These are phyloP conservation scores for Diatrype stigma DNA, from an alignment of 2,329 filamentous ascomycete genomes.

Conservation along the genomic window DNA sequence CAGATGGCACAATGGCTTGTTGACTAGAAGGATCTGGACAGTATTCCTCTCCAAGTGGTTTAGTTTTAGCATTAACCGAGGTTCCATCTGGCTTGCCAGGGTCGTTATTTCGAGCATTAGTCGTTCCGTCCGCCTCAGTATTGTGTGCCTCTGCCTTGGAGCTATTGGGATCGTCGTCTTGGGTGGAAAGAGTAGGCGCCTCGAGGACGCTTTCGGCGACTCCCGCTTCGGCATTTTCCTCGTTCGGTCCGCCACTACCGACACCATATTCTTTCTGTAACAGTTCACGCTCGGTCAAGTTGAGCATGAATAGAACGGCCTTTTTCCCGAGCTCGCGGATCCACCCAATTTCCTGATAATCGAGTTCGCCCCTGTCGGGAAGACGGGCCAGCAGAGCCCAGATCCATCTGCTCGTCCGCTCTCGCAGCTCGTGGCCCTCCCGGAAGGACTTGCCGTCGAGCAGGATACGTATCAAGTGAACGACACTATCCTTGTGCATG, in stretches of 20 bases:
- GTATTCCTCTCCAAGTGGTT: neutral
- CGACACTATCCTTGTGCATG: constrained; percentile 62
- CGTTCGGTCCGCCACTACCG: constrained; percentile 25
- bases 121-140: constrained; percentile 32
- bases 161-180: constrained; percentile 27
- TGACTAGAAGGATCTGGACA: neutral
- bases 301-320: constrained; percentile 59
- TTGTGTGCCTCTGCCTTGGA: too few species aligned
- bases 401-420: constrained; percentile 73
- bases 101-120: constrained; percentile 20
- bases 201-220: constrained; percentile 44
- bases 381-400: constrained; percentile 78
- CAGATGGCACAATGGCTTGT: neutral
- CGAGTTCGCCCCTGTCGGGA: constrained; percentile 69
- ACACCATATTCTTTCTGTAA: constrained; percentile 39
- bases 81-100: neutral
- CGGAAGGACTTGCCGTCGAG: constrained; percentile 60
- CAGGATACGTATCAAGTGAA: constrained; percentile 65
- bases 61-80: neutral
- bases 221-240: constrained; percentile 35
- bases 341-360: constrained; percentile 69
- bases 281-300: constrained; percentile 49
- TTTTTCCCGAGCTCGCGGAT: constrained; percentile 77
- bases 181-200: constrained; percentile 26
- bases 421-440: constrained; percentile 54